phyloP scores from a whole-genome alignment of 2,329 filamentous ascomycete genomes.

The Aschersonia sp. region DNA sequence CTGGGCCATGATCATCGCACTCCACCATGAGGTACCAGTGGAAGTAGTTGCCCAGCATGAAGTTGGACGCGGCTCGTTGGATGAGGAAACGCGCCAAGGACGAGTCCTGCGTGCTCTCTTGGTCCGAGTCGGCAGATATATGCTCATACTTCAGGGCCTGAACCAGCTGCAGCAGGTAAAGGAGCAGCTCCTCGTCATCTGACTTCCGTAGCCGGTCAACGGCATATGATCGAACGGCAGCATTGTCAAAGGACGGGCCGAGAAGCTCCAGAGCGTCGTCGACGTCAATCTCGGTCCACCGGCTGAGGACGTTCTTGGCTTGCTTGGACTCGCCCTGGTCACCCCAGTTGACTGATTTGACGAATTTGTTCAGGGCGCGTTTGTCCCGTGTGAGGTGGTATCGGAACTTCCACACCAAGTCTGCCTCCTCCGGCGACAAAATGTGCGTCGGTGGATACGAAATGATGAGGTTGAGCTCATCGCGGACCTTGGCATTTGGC shows the following conservation, averaged over 20 bases:
- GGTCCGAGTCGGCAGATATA: slow-evolving; percentile 40
- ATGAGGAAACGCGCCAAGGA: slow-evolving; percentile 85
- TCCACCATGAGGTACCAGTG: slow-evolving; percentile 99
- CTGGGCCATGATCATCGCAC: slow-evolving; percentile 69
- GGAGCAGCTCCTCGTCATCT: slow-evolving; percentile 76
- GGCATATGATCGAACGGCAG: slow-evolving; percentile 78
- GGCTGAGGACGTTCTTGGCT: slow-evolving; percentile 75
- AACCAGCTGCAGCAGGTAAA: slow-evolving; percentile 88
- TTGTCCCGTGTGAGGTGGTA: slow-evolving; percentile 92
- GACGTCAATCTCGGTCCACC: slow-evolving; percentile 94
- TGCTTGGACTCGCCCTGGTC: slow-evolving; percentile 76
- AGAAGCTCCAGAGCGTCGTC: slow-evolving; percentile 92
- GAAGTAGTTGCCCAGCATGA: slow-evolving; percentile 84
- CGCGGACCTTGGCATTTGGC: slow-evolving; percentile 87
- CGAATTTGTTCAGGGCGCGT: slow-evolving; percentile 83
- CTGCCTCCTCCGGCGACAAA: slow-evolving; percentile 80
- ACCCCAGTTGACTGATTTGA: slow-evolving; percentile 93
- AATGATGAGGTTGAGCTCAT: slow-evolving; percentile 84
- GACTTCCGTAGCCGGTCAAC: slow-evolving; percentile 85
- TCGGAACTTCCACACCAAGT: slow-evolving; percentile 93
- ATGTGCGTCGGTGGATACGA: slow-evolving; percentile 85
- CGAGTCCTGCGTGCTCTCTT: slow-evolving; percentile 55
- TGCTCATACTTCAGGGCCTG: slow-evolving; percentile 92
- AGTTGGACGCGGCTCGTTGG: slow-evolving; percentile 71
- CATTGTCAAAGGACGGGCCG: slow-evolving; percentile 81